Evolutionary conservation across 768 basidiomycete species (phyloP), one percentile per base, ranked within the genome.

Genomic region (Chalciporus pseudorubinellus): DNA sequence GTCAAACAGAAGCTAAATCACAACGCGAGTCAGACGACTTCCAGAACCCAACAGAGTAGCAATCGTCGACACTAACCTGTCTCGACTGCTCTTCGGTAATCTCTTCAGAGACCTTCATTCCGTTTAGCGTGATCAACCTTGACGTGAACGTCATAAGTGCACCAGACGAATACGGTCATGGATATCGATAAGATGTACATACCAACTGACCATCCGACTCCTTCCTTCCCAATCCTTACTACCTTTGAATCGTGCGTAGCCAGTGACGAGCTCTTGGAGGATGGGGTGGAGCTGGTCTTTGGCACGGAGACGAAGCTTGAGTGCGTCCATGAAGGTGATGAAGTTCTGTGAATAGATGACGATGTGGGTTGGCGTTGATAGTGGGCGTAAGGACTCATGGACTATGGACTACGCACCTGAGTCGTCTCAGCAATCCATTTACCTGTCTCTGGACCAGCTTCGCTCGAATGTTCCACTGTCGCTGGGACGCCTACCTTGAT

Each of bases 341-440:
- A 98, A 99, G 67, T 85, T 89, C 93, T 98, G 29, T 11, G 29
- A 26, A 26, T 26, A 1, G 5, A 26, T 11, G 12, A 11, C 29
- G 13, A 31, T 31, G 29, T 2, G 29, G 10, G 29, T 31, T 12
- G 12, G 29, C 29, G 12, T 13, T 26, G 26, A 26, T 26, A n/a
- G n/a, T n/a, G n/a, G 9, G 26, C 42, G 12, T 47, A 11, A 18
- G 26, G 28, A 38, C 24, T 4, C 4, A 13, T 24, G 39, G 14
- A 39, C 40, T 13, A n/a, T n/a, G n/a, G n/a, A n/a, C 24, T 24
- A 60, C 69, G 41, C 31, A 91, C 95, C 80, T 95, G 92, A 0
- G 95, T 98, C 6, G 95, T 98, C 70, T 98, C 92, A 9, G 95
- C 95, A 21, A 99, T 92, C 89, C 91, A 94, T 70, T 98, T 97